Base-by-base conservation (phyloP, 1,284 basidiomycete genomes). In the Ganoderma meredithae region DNA sequence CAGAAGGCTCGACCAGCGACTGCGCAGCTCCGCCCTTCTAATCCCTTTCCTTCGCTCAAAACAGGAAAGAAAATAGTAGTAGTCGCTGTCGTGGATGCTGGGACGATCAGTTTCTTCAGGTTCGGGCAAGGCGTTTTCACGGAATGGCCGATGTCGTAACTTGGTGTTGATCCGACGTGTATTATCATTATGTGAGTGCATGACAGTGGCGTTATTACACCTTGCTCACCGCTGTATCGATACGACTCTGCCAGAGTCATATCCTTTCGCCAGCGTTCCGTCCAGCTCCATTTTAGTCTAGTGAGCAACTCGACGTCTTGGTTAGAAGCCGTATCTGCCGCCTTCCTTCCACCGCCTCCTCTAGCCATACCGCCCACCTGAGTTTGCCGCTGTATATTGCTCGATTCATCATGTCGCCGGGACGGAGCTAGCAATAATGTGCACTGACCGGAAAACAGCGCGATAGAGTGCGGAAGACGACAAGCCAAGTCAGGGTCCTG, bases 51-150 rank as follows among this genome's bases (percentile, higher is more conserved):
- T 70, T 85, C 87, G 3, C 83, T 99, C 70, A 95, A 97, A 75
- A 88, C 90, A 22, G 97, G 97, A 0, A 94, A 93, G 76, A 92
- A 95, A 74, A 92, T 86, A 10, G 84, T 97, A 60, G 85, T 99
- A 33, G 86, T 99, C 39, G 97, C 96, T 0, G 95, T 90, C 0
- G 96, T 97, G 3, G 97, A 98, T 80, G 87, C 90, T 8, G 95
- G 97, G 8, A 96, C 89, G 71, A 93, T 93, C 33, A 94, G 94
- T 68, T 95, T 98, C 83, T 91, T 96, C 78, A 83, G 95, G 55
- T 97, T 99, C 74, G 92, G 94, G 0, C 88, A 97, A 76, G 92
- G 94, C 0, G 91, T 88, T 13, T 99, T 99, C 79, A 90, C 87
- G 62, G 90, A 93, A 71, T 92, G 91, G 85, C 89, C 93, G 0